Base-by-base conservation (phyloP, 768 basidiomycete species). In the Boletus barrowsii region DNA sequence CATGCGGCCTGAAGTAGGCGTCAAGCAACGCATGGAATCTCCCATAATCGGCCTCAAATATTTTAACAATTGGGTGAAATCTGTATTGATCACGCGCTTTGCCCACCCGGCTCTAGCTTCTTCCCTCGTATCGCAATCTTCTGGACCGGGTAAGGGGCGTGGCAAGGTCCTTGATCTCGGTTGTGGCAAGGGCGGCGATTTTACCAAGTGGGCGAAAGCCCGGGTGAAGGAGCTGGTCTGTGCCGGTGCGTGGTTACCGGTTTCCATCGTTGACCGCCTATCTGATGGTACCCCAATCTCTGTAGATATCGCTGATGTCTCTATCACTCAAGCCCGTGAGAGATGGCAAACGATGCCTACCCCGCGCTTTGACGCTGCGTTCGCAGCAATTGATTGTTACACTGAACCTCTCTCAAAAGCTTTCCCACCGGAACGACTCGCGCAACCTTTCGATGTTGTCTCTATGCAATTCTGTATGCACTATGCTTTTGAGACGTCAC, bases 401-500 rank as follows among this genome's bases (percentile, higher is more conserved):
- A 77, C 81, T 11, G 78, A 88, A 58, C 75, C 87, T 3, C 75
- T 98, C 37, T 77, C 82, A 17, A 81, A 81, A 46, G 85, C 77
- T n/a, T 81, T 98, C 46, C 72, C 86, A 4, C 81, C 81, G 1
- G 76, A 78, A 17, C 74, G 79, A 56, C 79, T 91, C 24, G 75
- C 73, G 0, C 77, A 79, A 30, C 86, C 86, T 6, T 97, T 97
- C 66, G 97, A 98, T 65, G 91, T 93, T 53, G 93, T 98, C 6
- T 91, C 93, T 3, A 92, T 98, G 93, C 97, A 99, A 68, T 99
- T 99, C 70, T 98, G 97, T 72, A 98, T 99, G 91, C 97, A 99
- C 70, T 98, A 99, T 66, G 97, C 97, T 9, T 98, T 99, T 68
- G 94, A 98, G 70, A 88, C 81, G n/a, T 81, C 84, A 30, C 76